Evolutionary conservation across 345 rosid genomes (phyloP).

Genomic region (Lepidium africanum): DNA sequence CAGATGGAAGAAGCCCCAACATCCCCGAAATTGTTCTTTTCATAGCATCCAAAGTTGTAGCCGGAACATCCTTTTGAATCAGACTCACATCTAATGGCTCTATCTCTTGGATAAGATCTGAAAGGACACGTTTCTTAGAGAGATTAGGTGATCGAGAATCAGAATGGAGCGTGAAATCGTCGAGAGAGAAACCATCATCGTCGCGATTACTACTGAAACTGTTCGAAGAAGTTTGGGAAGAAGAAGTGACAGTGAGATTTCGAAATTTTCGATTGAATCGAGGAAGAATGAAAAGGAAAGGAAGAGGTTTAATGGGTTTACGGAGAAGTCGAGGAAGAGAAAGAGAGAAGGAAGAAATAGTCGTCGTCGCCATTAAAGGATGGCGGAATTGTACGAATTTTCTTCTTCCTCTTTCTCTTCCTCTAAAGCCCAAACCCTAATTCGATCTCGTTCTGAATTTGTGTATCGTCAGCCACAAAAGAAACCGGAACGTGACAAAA

Average conservation of each 20-base stretch:
- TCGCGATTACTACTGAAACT: slow-evolving; percentile 22
- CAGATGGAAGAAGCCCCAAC: slow-evolving; percentile 95
- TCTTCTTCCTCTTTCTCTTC: slow-evolving; percentile 22
- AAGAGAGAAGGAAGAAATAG: slow-evolving; percentile 24
- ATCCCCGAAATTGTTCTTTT: slow-evolving; percentile 95
- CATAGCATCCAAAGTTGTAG: slow-evolving; percentile 89
- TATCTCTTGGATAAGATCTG: slow-evolving; percentile 72
- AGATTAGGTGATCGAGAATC: slow-evolving; percentile 27
- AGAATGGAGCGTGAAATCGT: slow-evolving; percentile 34
- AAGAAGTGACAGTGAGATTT: slow-evolving; percentile 23
- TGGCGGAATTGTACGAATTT: slow-evolving; percentile 7
- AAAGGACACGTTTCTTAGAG: slow-evolving; percentile 47
- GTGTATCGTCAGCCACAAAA: slow-evolving; percentile 19
- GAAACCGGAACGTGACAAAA: slow-evolving; percentile 18
- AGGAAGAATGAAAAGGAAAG: slow-evolving; percentile 27
- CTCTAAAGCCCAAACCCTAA: slow-evolving; percentile 20
- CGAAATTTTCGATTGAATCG: slow-evolving; percentile 25
- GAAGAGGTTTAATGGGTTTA: slow-evolving; percentile 17
- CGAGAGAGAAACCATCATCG: slow-evolving; percentile 36
- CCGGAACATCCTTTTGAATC: slow-evolving; percentile 81
- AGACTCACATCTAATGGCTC: slow-evolving; percentile 89
- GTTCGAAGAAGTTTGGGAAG: slow-evolving; percentile 35
- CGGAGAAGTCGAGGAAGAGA: slow-evolving; percentile 28
- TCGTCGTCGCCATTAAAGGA: slow-evolving; percentile 17
- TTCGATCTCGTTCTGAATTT: background rate